Base-by-base conservation (phyloP, 2,329 filamentous ascomycete genomes). In the Sporothrix mexicana region DNA sequence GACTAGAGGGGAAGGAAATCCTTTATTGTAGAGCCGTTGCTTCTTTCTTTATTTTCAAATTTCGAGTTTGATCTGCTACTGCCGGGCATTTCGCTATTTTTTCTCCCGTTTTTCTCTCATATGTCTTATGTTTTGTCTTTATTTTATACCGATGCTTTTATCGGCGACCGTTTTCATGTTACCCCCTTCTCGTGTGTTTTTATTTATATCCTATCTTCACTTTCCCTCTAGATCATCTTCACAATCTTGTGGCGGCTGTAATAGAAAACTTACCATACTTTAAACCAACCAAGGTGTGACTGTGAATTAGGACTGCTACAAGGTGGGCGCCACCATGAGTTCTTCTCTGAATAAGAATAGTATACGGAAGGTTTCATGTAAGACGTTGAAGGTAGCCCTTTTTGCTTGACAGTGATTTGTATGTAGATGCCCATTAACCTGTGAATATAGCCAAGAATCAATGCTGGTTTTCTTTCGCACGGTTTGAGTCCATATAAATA, bases 121-220 rank as follows among this genome's bases (percentile, higher is more conserved):
- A 47, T 66, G 41, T 47, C 25, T 47, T 25, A 25, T 25, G 41
- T 45, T 47, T 41, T 41, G n/a, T 43, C 7, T 64, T 45, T 13
- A 13, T 20, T 20, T 62, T 62, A 12, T 25, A 36, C 30, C 30
- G 30, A 7, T 36, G 30, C 30, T 47, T 45, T 25, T 25, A n/a
- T 36, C 30, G 30, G 30, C 30, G 30, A 36, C 17, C 17, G 1
- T 20, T 66, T 66, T 66, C 15, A 66, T 66, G 61, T 47, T 66
- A 25, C n/a, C 59, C 59, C 41, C 25, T 66, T 66, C 41, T 66
- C 61, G n/a, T 66, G 41, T 25, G 41, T 47, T 43, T 47, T 66
- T 45, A 15, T n/a, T 45, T 66, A 66, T 66, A 43, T 43, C 41
- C 41, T 47, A 47, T 66, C 25, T 47, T 20, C 10, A 17, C 47